Conservation (phyloP, 2,329 filamentous ascomycete species). For the Aspergillus floridensis region DNA sequence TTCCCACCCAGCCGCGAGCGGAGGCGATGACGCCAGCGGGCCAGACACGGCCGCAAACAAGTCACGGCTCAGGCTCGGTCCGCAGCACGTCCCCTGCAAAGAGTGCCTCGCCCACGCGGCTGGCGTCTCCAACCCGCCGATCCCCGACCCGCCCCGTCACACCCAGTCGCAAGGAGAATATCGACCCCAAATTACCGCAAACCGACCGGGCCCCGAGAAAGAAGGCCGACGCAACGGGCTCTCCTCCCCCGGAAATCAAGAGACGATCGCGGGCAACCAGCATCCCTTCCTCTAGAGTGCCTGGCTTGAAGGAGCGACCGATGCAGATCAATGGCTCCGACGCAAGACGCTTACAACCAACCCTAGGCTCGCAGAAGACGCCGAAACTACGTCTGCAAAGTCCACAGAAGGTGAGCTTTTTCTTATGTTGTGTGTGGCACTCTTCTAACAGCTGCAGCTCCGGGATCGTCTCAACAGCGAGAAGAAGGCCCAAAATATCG, state of each 20-base stretch:
- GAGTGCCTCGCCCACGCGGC: conserved; percentile 27
- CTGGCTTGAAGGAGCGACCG: conserved; percentile 36
- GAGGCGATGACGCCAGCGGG: conserved; percentile 31
- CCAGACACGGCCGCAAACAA: conserved; percentile 29
- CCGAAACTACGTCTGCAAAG: conserved; percentile 68
- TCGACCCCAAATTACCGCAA: conserved; percentile 33
- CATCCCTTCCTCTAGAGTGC: conserved; percentile 48
- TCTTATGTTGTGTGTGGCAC: too few relatives aligned
- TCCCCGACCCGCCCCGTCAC: conserved; percentile 35
- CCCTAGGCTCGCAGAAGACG: conserved; percentile 66
- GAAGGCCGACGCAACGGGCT: conserved; percentile 32
- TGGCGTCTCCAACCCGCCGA: conserved; percentile 31
- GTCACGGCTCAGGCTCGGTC: conserved; percentile 26
- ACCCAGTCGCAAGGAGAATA: conserved; percentile 41
- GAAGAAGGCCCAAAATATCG: conserved; percentile 68
- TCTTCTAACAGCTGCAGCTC: conserved; percentile 36
- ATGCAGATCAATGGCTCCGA: conserved; percentile 32
- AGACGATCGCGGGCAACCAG: conserved; percentile 48
- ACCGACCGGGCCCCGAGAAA: conserved; percentile 34
- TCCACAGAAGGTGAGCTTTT: conserved; percentile 52
- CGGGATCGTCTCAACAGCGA: conserved; percentile 83
- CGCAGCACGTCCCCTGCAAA: conserved; percentile 35
- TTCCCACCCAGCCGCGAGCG: conserved; percentile 24
- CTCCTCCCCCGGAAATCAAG: conserved; percentile 39
- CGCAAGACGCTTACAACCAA: conserved; percentile 41